Base-by-base conservation (phyloP, 192 early-diverging fungal genomes). In the Gamsiella multidivaricata region DNA sequence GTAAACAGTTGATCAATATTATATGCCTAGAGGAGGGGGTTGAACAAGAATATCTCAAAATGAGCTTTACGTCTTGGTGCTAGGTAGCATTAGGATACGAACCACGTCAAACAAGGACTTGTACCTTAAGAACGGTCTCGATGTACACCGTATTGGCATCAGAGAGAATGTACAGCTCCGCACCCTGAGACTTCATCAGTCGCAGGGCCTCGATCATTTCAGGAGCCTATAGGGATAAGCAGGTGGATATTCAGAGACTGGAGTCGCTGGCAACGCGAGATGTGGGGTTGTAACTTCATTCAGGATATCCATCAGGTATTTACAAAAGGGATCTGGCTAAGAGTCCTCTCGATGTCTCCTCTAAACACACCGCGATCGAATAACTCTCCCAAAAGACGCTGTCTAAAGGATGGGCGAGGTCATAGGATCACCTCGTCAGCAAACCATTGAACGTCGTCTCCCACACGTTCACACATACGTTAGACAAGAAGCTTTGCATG, bases 131-230 rank as follows among this genome's bases (percentile, higher is more conserved):
- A 26, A 91, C 84, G 10, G 76, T 81, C 1, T 90, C 82, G 36
- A 91, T 91, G 58, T 81, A 86, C 29, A 88, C 61, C 10, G 83
- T 83, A 49, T 91, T 91, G 10, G 89, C 81, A 66, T 91, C 90
- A 1, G 90, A 91, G 28, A 89, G 36, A 43, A 91, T 86, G 42
- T 84, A 71, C 10, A 89, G 70, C 7, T 86, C 83, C 4, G 81
- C 73, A 8, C 86, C 81, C 26, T 73, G 55, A 5, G 51, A 47
- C 20, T 85, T 82, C 29, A 88, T 81, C 25, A 74, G 37, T 33
- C 61, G 60, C 25, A 91, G 53, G 1, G 83, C 72, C 42, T 76
- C 75, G 42, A 82, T 80, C 70, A 85, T 88, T 15, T 81, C 78
- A 31, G 72, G 65, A 1, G 72, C 43, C 88, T 89, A 39, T 20